Conservation (phyloP, 208 protist species). For the Crithidia sp. region DNA sequence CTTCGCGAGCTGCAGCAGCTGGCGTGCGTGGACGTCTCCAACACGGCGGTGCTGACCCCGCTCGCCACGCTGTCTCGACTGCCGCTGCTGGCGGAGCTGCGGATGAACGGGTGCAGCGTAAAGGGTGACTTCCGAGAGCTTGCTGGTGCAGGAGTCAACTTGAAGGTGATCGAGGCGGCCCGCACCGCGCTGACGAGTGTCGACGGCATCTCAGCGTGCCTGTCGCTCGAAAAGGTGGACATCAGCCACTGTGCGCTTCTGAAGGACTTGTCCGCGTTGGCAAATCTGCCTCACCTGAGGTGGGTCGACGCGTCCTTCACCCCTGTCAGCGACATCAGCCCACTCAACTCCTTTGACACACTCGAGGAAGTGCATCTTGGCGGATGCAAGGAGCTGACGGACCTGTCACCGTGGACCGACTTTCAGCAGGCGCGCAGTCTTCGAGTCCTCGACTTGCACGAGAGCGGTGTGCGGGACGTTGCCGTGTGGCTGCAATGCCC, state of each 20-base stretch:
- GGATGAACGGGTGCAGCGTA: constrained; percentile 1
- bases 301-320: constrained; percentile 1
- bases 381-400: not conserved
- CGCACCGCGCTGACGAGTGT: not conserved
- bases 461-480: not conserved
- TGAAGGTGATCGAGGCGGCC: not conserved
- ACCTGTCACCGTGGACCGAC: not conserved
- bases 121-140: not conserved
- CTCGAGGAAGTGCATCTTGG: not conserved
- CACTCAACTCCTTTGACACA: not conserved
- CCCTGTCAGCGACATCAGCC: not conserved
- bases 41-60: not conserved
- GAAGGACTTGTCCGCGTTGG: not conserved
- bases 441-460: not conserved
- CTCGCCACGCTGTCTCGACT: not conserved
- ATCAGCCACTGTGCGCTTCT: not conserved
- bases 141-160: not conserved
- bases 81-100: constrained; percentile 1
- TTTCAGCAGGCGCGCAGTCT: not conserved
- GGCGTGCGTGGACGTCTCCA: not conserved
- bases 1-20: not conserved
- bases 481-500: not conserved
- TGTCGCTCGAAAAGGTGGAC: not conserved
- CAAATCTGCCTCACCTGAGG: not conserved
- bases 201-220: not conserved